Conservation (phyloP, 805 yeast genomes). For the Saccharomycopsis selenospora region DNA sequence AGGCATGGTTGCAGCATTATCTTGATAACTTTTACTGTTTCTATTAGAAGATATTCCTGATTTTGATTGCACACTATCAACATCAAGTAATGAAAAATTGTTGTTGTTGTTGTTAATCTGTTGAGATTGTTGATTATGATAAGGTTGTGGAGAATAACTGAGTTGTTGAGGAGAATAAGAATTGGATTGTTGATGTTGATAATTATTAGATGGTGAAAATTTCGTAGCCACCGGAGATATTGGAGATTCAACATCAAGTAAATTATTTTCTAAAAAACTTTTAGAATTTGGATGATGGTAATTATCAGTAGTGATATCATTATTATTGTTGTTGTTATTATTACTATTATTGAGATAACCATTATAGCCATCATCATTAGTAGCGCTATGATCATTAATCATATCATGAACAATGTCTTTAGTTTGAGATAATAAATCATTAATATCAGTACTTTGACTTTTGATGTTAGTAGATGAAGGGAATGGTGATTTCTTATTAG, state of each 20-base stretch:
- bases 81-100: too few species aligned
- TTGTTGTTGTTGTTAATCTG: too few species aligned
- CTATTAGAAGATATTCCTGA: too few species aligned
- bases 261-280: neutral
- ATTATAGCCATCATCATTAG: neutral
- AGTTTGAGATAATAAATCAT: slow-evolving; percentile 9
- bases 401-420: slow-evolving; percentile 10
- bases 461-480: neutral
- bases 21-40: too few species aligned
- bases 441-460: neutral
- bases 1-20: too few species aligned
- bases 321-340: neutral
- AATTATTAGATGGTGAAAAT: neutral
- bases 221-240: neutral
- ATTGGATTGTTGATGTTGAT: neutral
- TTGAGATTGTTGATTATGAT: too few species aligned
- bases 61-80: too few species aligned
- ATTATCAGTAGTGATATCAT: neutral
- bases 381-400: slow-evolving; percentile 8
- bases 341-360: neutral
- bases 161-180: too few species aligned
- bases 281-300: neutral
- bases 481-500: neutral
- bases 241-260: slow-evolving; percentile 14
- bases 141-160: too few species aligned